Base-by-base conservation (phyloP, 2,329 filamentous ascomycete genomes). In the Plectosphaerella cucumerina region DNA sequence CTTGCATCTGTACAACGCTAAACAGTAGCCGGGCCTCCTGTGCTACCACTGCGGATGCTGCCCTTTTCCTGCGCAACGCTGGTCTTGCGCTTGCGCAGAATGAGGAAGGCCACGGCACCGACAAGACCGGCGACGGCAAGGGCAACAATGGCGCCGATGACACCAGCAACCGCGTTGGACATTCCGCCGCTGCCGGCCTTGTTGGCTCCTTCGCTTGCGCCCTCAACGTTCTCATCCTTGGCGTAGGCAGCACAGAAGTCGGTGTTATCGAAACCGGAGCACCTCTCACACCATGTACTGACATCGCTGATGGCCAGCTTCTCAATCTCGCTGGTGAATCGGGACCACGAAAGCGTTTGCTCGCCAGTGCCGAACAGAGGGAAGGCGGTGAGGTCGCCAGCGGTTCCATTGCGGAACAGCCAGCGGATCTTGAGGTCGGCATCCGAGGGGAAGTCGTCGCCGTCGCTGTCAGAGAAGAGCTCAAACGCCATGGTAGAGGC, bases 401-500 rank as follows among this genome's bases (percentile, higher is more conserved):
- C 51, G 6, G 66, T 68, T 39, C 66, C 61, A 57, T 69, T 69
- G n/a, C 59, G 59, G 60, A 69, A 65, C 18, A 68, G 49, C 54
- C 62, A 69, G 39, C 66, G 66, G 12, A 68, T 64, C 2, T 57
- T 60, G 1, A 69, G 58, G 6, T 66, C 60, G 18, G 44, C 55
- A 12, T 62, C 48, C 1, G 53, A 53, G 0, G 66, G 66, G 53
- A 68, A 68, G 4, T 44, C 37, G 44, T 59, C 43, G 31, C 56
- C 50, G 21, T 61, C 55, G n/a, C 9, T 8, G 11, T 49, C 50
- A 37, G 55, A 64, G 50, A 62, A 63, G n/a, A 68, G 60, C 60
- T 69, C 66, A 44, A 69, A 69, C 1, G 60, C 56, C 61, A 69
- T 65, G 46, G 66, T 68, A n/a, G 65, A 63, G 1, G 66, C 66